phyloP scores from a whole-genome alignment of 371 early-diverging fungal species.

The Apophysomyces variabilis region DNA sequence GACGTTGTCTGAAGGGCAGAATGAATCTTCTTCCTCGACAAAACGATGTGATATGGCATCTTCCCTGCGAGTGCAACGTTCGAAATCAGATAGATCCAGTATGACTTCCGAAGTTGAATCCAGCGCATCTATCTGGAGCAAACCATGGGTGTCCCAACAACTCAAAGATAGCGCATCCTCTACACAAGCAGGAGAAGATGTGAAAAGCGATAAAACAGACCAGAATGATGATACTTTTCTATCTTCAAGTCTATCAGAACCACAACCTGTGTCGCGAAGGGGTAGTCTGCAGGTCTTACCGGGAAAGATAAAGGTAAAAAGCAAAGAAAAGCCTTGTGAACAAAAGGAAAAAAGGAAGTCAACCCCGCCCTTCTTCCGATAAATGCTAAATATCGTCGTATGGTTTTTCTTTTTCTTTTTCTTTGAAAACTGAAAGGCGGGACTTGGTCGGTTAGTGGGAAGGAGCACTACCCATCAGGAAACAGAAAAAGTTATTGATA shows the following conservation, averaged over 20 bases:
- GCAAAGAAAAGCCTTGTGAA: background rate
- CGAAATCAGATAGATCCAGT: slow-evolving; percentile 12
- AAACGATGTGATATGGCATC: slow-evolving; percentile 1
- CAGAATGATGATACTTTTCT: background rate
- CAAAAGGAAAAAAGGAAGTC: background rate
- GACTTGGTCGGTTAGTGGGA: slow-evolving; percentile 10
- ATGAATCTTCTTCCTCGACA: background rate
- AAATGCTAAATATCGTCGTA: too few relatives aligned
- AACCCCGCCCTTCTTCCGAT: too few relatives aligned
- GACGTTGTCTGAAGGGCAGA: slow-evolving; percentile 1
- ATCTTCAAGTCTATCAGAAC: background rate
- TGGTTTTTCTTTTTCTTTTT: too few relatives aligned
- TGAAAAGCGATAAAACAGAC: background rate
- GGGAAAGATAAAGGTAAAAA: slow-evolving; percentile 4
- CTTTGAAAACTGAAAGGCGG: background rate
- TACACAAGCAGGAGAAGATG: background rate
- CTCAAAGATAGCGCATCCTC: background rate
- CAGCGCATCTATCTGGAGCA: slow-evolving; percentile 14
- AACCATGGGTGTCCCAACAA: slow-evolving; percentile 8
- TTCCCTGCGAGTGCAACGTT: slow-evolving; percentile 10
- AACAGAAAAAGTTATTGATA: background rate
- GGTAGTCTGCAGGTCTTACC: slow-evolving; percentile 6
- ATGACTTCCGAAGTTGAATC: slow-evolving; percentile 13
- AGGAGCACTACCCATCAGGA: background rate
- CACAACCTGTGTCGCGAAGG: background rate